Base-by-base conservation (phyloP, 2,329 filamentous ascomycete genomes). In the Fusarium sp. region DNA sequence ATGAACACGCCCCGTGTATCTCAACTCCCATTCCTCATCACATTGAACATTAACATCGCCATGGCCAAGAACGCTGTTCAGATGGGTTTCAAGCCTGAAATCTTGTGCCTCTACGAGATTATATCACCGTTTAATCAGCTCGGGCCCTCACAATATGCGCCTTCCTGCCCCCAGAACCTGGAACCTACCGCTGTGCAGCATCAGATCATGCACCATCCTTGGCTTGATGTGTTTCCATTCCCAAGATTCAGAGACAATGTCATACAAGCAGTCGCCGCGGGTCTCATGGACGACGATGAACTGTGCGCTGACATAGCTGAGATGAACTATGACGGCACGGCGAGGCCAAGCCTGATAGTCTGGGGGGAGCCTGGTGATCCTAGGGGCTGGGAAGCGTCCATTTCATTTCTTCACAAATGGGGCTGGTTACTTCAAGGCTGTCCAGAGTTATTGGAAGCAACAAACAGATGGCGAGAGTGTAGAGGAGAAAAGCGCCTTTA, bases 221-320 rank as follows among this genome's bases (percentile, higher is more conserved):
- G 70, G 70, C 65, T 72, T 0, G 70, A 72, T 17, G 63, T 70
- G 4, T 72, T 72, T 4, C 70, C 70, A 0, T 72, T 72, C 0
- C 65, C 70, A 0, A 65, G 30, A 1, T 70, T 72, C 0, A 37
- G 70, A 52, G 61, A 72, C 8, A 72, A 72, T 1, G 17, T 63
- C 0, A 69, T 72, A 1, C 15, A 56, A 3, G 70, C 69, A 8
- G 32, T 43, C 1, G 60, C 57, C 12, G 56, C 65, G 0, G 38
- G 22, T 2, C 2, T 72, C 1, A 6, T 72, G 1, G 66, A 70
- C 1, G 70, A 72, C 0, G 65, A 57, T 0, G 70, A 72, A 2
- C 37, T 72, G 0, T 72, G 65, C 20, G 47, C 22, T 1, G 70
- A 72, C 11, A 10, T 72, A 2, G 43, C 69, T 0, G 65, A 72